Base-by-base conservation (phyloP, 306 rosid genomes). In the Vigna trinervia region DNA sequence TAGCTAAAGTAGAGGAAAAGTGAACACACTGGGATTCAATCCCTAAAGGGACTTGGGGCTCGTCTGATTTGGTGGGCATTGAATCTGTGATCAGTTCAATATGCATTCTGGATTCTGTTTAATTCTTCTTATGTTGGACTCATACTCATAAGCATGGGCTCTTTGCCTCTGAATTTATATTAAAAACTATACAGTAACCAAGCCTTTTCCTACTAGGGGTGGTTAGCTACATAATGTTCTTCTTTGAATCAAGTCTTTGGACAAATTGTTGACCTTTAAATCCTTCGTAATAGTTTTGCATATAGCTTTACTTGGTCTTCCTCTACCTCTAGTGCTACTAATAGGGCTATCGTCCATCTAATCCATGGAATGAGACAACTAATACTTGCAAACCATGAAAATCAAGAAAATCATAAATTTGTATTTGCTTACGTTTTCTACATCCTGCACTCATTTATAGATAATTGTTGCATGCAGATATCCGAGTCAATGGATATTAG, bases 401-500 rank as follows among this genome's bases (percentile, higher is more conserved):
- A 73, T 71, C 62, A 39, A 58, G 8, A 54, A 57, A 63, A 51
- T 66, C 34, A 70, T 22, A 23, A 68, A 20, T 50, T 68, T 54
- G 46, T 78, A 64, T 61, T 61, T 75, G 67, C 48, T 54, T 46
- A 22, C 59, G 51, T 51, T 73, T 48, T 52, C 61, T 73, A 74
- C 50, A 5, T 69, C 12, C 65, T 76, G 73, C 43, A 14, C 57
- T 34, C n/a, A 58, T 78, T 34, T 59, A 58, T 73, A 26, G 17
- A 59, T 47, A n/a, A 60, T 56, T 32, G 67, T 56, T 69, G 72
- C 56, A 36, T 89, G 88, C 81, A 95, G 99, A 92, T 95, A 84
- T 80, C 99, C 1, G 97, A 95, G 80, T 84, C 90, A 34, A 88
- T 87, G 92, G 99, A 95, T 85, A 87, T 92, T 68, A 89, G 93